phyloP scores from a whole-genome alignment of 306 rosid species.

The Prunus mongolica region DNA sequence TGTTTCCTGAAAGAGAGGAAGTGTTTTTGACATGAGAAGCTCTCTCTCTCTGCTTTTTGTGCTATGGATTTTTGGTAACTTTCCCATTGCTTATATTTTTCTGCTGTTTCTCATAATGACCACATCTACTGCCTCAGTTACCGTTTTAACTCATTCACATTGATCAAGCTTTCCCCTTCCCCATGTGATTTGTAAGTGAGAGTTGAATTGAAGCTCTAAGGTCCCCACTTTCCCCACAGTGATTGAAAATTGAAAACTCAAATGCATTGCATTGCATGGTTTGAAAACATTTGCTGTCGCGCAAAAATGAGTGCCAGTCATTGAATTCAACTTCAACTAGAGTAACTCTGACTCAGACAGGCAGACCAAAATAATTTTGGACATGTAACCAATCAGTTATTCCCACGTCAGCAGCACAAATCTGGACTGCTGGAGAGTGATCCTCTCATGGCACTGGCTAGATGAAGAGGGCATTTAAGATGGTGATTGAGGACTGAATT shows the following conservation, averaged over 20 bases:
- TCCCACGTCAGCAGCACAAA: no score
- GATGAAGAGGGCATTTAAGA: no score
- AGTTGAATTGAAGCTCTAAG: slow-evolving; percentile 24
- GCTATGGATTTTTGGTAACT: slow-evolving; percentile 42
- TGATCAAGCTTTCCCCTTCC: slow-evolving; percentile 1
- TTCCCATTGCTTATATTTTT: slow-evolving; percentile 29
- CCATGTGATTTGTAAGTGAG: slow-evolving; percentile 41
- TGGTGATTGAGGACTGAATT: no score
- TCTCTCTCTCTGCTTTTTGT: slow-evolving; percentile 45
- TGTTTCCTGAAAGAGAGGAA: slow-evolving; percentile 56
- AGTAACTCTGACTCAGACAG: not conserved
- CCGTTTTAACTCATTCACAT: slow-evolving; percentile 25
- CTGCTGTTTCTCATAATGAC: slow-evolving; percentile 31
- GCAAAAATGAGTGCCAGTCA: slow-evolving; percentile 18
- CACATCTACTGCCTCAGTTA: slow-evolving; percentile 26
- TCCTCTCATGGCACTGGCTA: no score
- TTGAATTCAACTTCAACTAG: not conserved
- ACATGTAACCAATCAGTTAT: no score
- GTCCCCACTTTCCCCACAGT: slow-evolving; percentile 22
- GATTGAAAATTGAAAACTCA: not conserved
- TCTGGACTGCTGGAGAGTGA: no score
- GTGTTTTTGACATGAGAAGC: slow-evolving; percentile 40
- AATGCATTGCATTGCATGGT: not conserved
- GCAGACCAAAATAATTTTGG: no score
- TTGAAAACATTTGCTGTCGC: not conserved